Base-by-base conservation (phyloP, 139 green algal species). In the Picochlorum sp. region DNA sequence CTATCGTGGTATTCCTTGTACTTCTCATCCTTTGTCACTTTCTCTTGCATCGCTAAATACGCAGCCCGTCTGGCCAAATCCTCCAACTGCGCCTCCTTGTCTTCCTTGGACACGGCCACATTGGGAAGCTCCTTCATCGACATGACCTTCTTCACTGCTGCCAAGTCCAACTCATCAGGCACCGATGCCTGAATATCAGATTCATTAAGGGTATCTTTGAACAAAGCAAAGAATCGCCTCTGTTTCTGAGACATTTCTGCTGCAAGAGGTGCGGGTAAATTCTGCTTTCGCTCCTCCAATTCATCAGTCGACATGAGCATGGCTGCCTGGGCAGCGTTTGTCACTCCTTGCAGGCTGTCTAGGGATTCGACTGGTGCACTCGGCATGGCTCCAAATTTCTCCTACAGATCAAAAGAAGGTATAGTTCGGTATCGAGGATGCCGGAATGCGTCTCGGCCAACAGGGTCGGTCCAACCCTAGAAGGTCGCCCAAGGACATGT, bases 1-100 rank as follows among this genome's bases (percentile, higher is more conserved):
- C n/a, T 56, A 20, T 66, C 37, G 57, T 66, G 60, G 9, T 15
- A 57, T 4, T 65, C 58, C 20, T 65, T 65, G 23, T 65, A 65
- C 14, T 21, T n/a, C 0, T 66, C 20, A 45, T 66, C 47, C 34
- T 66, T 57, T 44, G 52, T 15, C 45, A 20, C 15, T 16, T 57
- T 55, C 18, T 44, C 14, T 21, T 66, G 11, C 15, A 31, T 20
- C 18, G 34, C 60, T 31, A 66, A 24, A 38, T 55, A 66, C 21
- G 60, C 60, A 21, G n/a, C 37, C 34, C 60, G 16, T 41, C 60
- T 18, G 0, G 34, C 60, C 47, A 56, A 31, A 66, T 66, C 60
- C 21, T 66, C 60, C 16, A 49, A 14, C n/a, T 66, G 52, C 10
- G 60, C 60, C 6, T 56, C 37, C 13, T 56, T 54, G 34, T 66